Evolutionary conservation across 345 rosid genomes (phyloP).

Genomic region (Microthlaspi erraticum): DNA sequence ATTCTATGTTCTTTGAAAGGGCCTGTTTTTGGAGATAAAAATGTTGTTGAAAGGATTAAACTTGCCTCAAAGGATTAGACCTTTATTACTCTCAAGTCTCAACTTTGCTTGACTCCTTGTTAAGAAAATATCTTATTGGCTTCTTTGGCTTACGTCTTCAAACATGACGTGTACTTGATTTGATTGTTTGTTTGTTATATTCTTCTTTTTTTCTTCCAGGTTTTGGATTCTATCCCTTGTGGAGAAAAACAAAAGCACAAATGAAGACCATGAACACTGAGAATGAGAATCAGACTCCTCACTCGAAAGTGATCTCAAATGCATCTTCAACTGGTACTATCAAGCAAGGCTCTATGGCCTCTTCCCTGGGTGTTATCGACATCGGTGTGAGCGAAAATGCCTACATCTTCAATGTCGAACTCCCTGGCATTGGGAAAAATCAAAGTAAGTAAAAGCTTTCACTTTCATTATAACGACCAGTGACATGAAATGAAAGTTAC

Average conservation of each 20-base stretch:
- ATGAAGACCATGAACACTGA: constrained; percentile 31
- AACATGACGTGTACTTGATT: constrained; percentile 2
- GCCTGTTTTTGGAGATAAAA: not conserved
- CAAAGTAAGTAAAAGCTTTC: constrained; percentile 49
- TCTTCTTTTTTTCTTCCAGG: too few relatives aligned
- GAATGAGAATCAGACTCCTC: constrained; percentile 24
- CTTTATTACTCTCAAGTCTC: not conserved
- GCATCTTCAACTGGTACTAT: constrained; percentile 63
- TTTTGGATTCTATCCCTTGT: too few relatives aligned
- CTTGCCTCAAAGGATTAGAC: not conserved
- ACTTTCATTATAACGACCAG: constrained; percentile 9
- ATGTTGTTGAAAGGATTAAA: not conserved
- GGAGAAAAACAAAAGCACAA: too few relatives aligned
- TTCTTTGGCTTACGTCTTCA: constrained; percentile 15
- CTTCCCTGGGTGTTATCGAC: constrained; percentile 63
- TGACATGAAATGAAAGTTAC: constrained; percentile 6
- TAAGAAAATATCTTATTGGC: not conserved
- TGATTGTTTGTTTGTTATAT: constrained; percentile 12
- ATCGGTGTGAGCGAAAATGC: constrained; percentile 66
- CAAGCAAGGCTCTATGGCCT: constrained; percentile 51
- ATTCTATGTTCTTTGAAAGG: not conserved
- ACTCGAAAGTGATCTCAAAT: constrained; percentile 43
- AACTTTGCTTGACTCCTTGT: constrained; percentile 4
- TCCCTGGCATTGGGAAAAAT: constrained; percentile 65
- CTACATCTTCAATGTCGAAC: constrained; percentile 69